phyloP scores from a whole-genome alignment of 2,329 filamentous ascomycete species.

The Curvularia sp. region DNA sequence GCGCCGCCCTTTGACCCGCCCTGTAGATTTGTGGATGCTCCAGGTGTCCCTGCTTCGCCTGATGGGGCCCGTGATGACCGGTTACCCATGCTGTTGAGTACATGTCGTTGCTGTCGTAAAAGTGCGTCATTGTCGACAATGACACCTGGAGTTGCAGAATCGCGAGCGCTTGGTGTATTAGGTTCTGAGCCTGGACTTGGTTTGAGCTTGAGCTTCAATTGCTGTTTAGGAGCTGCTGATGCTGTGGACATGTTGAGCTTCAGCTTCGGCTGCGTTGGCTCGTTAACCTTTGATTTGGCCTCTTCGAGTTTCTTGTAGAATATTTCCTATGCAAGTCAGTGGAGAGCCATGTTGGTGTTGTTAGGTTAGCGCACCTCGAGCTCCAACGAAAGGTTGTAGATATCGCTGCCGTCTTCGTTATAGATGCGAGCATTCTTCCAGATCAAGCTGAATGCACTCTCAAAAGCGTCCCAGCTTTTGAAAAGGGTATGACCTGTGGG shows the following conservation, averaged over 20 bases:
- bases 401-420: conserved; percentile 90
- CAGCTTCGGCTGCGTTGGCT: conserved; percentile 77
- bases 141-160: conserved; percentile 56
- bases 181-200: conserved; percentile 52
- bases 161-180: conserved; percentile 51
- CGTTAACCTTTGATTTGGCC: conserved; percentile 74
- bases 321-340: conserved; percentile 61
- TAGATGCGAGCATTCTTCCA: conserved; percentile 90
- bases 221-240: conserved; percentile 44
- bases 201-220: conserved; percentile 68
- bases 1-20: conserved; percentile 34
- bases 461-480: conserved; percentile 82
- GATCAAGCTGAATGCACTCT: conserved; percentile 78
- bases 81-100: conserved; percentile 56
- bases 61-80: conserved; percentile 37
- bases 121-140: conserved; percentile 63
- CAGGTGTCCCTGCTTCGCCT: conserved; percentile 37
- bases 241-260: conserved; percentile 72
- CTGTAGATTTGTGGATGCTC: conserved; percentile 38
- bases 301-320: conserved; percentile 73
- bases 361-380: conserved; percentile 68
- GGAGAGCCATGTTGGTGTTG: neutral
- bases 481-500: conserved; percentile 70
- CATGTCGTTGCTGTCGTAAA: conserved; percentile 59
- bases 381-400: conserved; percentile 76